Conservation (phyloP, 2,329 filamentous ascomycete genomes). For the Lachnellula hyalina region DNA sequence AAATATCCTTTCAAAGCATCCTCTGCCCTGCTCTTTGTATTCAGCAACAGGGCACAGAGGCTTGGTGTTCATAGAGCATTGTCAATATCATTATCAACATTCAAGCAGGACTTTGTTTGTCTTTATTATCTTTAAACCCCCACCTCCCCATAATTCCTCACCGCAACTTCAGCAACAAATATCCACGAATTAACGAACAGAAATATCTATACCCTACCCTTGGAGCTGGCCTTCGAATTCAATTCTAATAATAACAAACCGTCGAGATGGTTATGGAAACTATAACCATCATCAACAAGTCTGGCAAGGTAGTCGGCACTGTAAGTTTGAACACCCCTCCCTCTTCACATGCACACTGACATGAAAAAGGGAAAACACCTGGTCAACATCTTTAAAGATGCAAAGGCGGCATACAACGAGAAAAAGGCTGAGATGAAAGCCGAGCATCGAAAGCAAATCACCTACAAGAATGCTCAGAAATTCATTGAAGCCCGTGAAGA, state of each 20-base stretch:
- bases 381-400: constrained; percentile 86
- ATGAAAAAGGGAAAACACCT: constrained; percentile 76
- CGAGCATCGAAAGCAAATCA: constrained; percentile 55
- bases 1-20: not conserved
- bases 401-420: constrained; percentile 79
- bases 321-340: constrained; percentile 43
- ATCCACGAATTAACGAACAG: constrained; percentile 7
- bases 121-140: constrained; percentile 6
- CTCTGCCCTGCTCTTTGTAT: constrained; percentile 4
- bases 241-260: constrained; percentile 7
- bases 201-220: constrained; percentile 4
- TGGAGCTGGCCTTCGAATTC: constrained; percentile 25
- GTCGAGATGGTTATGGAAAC: constrained; percentile 54
- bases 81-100: not conserved
- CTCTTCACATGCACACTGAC: constrained; percentile 13
- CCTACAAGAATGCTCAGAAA: constrained; percentile 56
- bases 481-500: constrained; percentile 38
- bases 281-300: constrained; percentile 85
- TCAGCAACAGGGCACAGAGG: constrained; percentile 3
- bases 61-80: constrained; percentile 1
- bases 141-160: constrained; percentile 6
- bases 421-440: constrained; percentile 78
- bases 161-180: constrained; percentile 5
- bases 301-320: constrained; percentile 84
- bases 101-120: constrained; percentile 9